phyloP scores from a whole-genome alignment of 306 rosid genomes.

The Pterocarpus macrocarpus region DNA sequence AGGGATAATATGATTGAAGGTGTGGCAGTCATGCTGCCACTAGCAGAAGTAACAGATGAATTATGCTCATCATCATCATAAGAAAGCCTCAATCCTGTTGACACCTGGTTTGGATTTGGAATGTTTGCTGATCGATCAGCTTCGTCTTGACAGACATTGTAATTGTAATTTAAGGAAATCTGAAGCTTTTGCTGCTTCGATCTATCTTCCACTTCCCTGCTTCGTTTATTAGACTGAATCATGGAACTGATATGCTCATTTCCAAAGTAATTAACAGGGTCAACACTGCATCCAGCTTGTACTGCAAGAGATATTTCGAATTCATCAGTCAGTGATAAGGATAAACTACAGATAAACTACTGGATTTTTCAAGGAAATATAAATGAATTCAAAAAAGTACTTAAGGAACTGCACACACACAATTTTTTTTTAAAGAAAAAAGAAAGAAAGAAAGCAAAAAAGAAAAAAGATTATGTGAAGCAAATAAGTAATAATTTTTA shows the following conservation, averaged over 20 bases:
- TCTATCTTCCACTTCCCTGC: slow-evolving; percentile 71
- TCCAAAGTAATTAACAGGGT: slow-evolving; percentile 80
- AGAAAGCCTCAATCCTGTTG: slow-evolving; percentile 89
- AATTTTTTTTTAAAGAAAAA: no score
- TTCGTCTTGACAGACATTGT: slow-evolving; percentile 74
- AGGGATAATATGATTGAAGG: slow-evolving; percentile 72
- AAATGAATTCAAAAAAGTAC: neutral
- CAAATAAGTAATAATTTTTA: neutral
- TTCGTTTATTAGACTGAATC: slow-evolving; percentile 73
- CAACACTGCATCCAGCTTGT: slow-evolving; percentile 75
- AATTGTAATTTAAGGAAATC: slow-evolving; percentile 81
- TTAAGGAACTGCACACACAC: neutral
- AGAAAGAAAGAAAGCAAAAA: no score
- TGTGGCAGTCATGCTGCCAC: slow-evolving; percentile 84
- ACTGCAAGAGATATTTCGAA: slow-evolving; percentile 60
- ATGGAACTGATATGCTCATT: slow-evolving; percentile 71
- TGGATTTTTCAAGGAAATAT: neutral
- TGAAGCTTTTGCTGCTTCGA: slow-evolving; percentile 84
- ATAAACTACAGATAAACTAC: slow-evolving; percentile 30
- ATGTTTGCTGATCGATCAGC: slow-evolving; percentile 70
- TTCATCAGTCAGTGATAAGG: slow-evolving; percentile 35
- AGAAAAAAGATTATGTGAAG: neutral
- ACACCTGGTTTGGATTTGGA: slow-evolving; percentile 79
- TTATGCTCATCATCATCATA: slow-evolving; percentile 92
- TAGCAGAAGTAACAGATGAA: slow-evolving; percentile 90